Percentiles rank a stretch among this genome's conserved stretches.
Evolutionary conservation across 225 moss, liverwort and hornwort genomes (phyloP).

Genomic region (Asterella californica): DNA sequence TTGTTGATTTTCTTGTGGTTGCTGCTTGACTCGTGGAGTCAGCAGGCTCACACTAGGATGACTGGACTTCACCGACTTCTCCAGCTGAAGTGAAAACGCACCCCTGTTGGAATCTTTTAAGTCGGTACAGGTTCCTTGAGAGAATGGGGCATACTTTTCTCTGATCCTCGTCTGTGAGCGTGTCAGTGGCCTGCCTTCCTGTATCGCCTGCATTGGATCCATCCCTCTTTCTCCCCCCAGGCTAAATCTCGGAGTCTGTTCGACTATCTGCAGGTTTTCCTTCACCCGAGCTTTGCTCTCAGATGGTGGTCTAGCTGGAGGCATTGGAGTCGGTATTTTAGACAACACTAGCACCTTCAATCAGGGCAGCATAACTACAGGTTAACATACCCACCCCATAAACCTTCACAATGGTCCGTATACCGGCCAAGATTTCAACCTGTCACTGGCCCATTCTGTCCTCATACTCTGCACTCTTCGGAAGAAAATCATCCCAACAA

Average conservation of each 20-base stretch:
- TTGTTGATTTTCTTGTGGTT: constrained; percentile 19
- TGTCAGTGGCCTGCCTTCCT: constrained; percentile 36
- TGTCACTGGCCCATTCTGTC: neutral
- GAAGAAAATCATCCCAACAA: neutral
- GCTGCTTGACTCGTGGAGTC: constrained; percentile 27
- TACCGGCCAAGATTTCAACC: neutral
- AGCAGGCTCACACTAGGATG: constrained; percentile 46
- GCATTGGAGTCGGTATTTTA: constrained; percentile 22
- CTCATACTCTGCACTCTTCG: neutral
- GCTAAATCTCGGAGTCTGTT: constrained; percentile 27
- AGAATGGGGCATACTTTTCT: constrained; percentile 39
- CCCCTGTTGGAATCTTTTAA: constrained; percentile 20
- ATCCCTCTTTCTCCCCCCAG: constrained; percentile 1
- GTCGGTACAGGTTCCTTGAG: constrained; percentile 8
- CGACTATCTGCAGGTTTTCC: constrained; percentile 20
- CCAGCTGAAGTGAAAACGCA: constrained; percentile 18
- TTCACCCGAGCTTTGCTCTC: constrained; percentile 24
- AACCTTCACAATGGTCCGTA: neutral
- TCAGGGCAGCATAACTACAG: neutral
- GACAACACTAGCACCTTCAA: neutral
- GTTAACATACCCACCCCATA: too few relatives aligned
- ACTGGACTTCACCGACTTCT: constrained; percentile 29
- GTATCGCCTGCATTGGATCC: constrained; percentile 31
- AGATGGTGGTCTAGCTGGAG: constrained; percentile 22
- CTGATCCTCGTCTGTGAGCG: constrained; percentile 37